Evolutionary conservation across 371 early-diverging fungal species (phyloP).

Genomic region (Mortierella sp.): DNA sequence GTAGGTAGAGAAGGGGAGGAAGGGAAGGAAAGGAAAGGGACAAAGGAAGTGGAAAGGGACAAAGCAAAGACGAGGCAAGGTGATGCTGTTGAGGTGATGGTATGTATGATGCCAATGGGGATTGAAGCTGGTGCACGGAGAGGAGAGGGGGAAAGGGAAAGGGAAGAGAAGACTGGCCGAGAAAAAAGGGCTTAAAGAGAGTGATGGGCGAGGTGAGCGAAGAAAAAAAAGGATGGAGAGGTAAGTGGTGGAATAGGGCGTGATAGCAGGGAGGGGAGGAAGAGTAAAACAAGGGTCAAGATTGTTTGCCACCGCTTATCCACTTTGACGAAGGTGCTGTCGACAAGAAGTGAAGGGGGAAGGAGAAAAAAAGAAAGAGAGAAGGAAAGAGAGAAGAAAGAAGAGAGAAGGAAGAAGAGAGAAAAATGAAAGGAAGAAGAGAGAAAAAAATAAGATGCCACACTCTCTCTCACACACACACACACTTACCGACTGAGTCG

Average conservation of each 20-base stretch:
- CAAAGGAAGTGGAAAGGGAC: not conserved
- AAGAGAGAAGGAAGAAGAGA: not conserved
- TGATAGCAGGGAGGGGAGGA: not conserved
- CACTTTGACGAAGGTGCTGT: too few species aligned
- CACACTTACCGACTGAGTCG: not conserved
- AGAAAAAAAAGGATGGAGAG: not conserved
- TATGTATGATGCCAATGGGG: not conserved
- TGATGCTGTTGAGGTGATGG: not conserved
- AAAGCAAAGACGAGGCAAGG: not conserved
- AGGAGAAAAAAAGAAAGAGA: too few species aligned
- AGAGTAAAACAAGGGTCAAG: not conserved
- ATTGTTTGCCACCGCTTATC: too few species aligned
- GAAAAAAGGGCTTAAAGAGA: not conserved
- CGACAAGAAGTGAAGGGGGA: not conserved
- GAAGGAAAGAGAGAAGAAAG: not conserved
- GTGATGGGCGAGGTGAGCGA: not conserved
- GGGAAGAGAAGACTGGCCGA: not conserved
- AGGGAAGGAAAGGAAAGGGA: not conserved
- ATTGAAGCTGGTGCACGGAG: conserved; percentile 1
- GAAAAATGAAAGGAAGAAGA: not conserved
- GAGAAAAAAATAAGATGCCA: not conserved
- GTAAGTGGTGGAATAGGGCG: not conserved
- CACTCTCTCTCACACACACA: too few species aligned
- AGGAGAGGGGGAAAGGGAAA: not conserved
- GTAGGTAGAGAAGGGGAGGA: not conserved